Evolutionary conservation across 805 yeast genomes (phyloP).

Genomic region (Candida corydali): DNA sequence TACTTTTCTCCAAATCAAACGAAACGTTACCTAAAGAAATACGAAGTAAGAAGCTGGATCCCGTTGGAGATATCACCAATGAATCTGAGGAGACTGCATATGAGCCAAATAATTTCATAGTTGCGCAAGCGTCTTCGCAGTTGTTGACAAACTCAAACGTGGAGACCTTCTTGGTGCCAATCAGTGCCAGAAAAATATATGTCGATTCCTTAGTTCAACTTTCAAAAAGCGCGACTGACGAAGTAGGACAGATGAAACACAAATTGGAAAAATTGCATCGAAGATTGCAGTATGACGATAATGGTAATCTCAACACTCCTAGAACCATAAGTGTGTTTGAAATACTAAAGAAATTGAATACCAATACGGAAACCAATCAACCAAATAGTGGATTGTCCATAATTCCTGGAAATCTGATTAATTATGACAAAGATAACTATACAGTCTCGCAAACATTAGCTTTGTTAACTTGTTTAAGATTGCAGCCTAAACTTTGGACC

Average conservation of each 20-base stretch:
- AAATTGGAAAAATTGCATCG: slow-evolving; percentile 47
- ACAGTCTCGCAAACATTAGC: slow-evolving; percentile 30
- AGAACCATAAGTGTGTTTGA: slow-evolving; percentile 33
- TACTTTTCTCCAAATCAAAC: slow-evolving; percentile 20
- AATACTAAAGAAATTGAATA: slow-evolving; percentile 18
- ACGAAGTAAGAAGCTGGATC: neutral
- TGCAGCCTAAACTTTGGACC: slow-evolving; percentile 45
- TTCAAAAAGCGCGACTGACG: slow-evolving; percentile 37
- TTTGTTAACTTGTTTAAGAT: slow-evolving; percentile 46
- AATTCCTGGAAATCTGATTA: slow-evolving; percentile 6
- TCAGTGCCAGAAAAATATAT: slow-evolving; percentile 29
- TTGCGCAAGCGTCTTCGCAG: slow-evolving; percentile 32
- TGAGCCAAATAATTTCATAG: slow-evolving; percentile 23
- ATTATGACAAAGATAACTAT: slow-evolving; percentile 12
- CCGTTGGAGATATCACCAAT: slow-evolving; percentile 1
- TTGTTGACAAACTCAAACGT: slow-evolving; percentile 29
- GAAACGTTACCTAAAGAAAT: slow-evolving; percentile 18
- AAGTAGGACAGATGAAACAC: slow-evolving; percentile 33
- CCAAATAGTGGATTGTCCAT: slow-evolving; percentile 10
- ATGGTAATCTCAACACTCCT: slow-evolving; percentile 27
- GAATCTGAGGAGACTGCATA: slow-evolving; percentile 8
- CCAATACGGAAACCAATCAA: neutral
- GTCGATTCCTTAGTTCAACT: slow-evolving; percentile 33
- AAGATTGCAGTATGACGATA: slow-evolving; percentile 36
- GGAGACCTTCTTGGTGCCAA: slow-evolving; percentile 34